These are phyloP conservation scores for Annulohypoxylon nitens DNA, from an alignment of 495 filamentous ascomycete species.

Conservation along the genomic window DNA sequence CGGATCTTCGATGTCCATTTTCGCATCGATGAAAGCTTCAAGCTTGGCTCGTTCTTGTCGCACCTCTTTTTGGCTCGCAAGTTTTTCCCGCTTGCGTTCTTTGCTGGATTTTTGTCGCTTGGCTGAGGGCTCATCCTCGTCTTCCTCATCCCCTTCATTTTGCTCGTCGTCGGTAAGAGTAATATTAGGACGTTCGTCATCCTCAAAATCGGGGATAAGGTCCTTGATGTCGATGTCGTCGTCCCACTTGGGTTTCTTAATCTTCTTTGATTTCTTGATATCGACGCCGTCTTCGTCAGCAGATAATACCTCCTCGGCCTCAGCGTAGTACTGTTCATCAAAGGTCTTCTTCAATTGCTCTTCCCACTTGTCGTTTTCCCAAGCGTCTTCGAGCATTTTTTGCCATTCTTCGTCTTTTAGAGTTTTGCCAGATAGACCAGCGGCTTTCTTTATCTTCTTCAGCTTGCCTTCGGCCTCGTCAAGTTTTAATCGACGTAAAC, in stretches of 20 bases:
- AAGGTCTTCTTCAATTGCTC: slow-evolving; percentile 87
- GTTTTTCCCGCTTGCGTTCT: slow-evolving; percentile 72
- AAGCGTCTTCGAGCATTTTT: slow-evolving; percentile 84
- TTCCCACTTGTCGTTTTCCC: slow-evolving; percentile 89
- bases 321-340: slow-evolving; percentile 88
- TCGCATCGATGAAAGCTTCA: slow-evolving; percentile 86
- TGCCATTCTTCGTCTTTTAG: slow-evolving; percentile 83
- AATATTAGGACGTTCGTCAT: slow-evolving; percentile 65
- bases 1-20: slow-evolving; percentile 77
- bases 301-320: slow-evolving; percentile 66
- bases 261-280: slow-evolving; percentile 55
- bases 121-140: slow-evolving; percentile 57
- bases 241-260: slow-evolving; percentile 95
- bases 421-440: slow-evolving; percentile 76
- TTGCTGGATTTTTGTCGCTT: slow-evolving; percentile 74
- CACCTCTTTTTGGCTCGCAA: slow-evolving; percentile 78
- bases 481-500: slow-evolving; percentile 85
- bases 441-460: slow-evolving; percentile 84
- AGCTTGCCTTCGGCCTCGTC: slow-evolving; percentile 89
- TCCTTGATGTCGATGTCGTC: slow-evolving; percentile 98
- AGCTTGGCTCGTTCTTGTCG: slow-evolving; percentile 85
- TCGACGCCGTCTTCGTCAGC: slow-evolving; percentile 56
- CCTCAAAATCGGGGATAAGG: slow-evolving; percentile 86
- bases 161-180: slow-evolving; percentile 64
- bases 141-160: slow-evolving; percentile 53